Conservation (phyloP, 768 basidiomycete genomes). For the Cystobasidiopsis lactophilus region DNA sequence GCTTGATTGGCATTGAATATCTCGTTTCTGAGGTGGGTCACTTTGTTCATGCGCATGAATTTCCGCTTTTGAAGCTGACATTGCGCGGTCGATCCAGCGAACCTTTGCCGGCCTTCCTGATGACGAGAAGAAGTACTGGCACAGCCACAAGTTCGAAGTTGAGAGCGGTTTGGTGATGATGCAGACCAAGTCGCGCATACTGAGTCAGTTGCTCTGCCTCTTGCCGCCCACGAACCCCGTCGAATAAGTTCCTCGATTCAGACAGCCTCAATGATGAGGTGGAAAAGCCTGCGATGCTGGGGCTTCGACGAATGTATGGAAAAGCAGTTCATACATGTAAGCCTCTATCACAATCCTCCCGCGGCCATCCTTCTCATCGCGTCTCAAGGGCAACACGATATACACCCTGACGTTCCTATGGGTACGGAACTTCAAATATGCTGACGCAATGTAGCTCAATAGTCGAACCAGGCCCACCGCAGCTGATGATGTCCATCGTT, state of each 20-base stretch:
- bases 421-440: too few relatives aligned
- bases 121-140: constrained; percentile 7
- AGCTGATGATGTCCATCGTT: constrained; percentile 7
- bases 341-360: too few relatives aligned
- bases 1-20: constrained; percentile 8
- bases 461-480: constrained; percentile 4
- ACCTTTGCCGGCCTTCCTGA: background rate
- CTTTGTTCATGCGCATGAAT: background rate
- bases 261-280: background rate
- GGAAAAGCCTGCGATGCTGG: background rate
- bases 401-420: constrained; percentile 2
- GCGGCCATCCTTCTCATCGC: constrained; percentile 1
- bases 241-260: background rate
- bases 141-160: constrained; percentile 8
- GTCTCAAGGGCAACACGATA: background rate
- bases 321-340: too few relatives aligned
- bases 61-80: background rate
- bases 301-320: background rate
- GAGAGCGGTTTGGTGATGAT: constrained; percentile 3
- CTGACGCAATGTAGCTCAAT: background rate
- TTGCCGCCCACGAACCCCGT: too few relatives aligned
- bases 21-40: background rate
- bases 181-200: constrained; percentile 1
- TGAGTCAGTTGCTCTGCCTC: background rate
- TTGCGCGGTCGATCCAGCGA: background rate